Base-by-base conservation (phyloP, 495 filamentous ascomycete genomes). In the Pyronema domesticum region DNA sequence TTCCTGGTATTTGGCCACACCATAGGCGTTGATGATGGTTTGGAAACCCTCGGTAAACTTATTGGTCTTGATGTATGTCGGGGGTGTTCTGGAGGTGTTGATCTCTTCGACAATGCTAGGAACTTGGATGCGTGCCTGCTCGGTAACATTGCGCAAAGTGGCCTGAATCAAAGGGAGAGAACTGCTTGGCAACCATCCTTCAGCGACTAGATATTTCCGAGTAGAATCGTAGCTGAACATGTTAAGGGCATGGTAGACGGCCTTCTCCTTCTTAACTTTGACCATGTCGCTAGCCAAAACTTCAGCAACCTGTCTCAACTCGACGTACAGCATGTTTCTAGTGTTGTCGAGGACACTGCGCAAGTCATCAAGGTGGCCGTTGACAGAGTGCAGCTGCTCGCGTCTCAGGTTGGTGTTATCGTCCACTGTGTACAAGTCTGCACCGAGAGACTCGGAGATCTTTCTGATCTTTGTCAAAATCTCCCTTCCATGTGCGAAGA, bases 21-120 rank as follows among this genome's bases (percentile, higher is more conserved):
- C 91, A 66, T 99, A 99, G 47, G 93, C 89, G 62, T 96, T 87
- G 68, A 99, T 87, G 61, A 99, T 99, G 18, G 93, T 99, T 68
- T 99, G 91, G 74, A 99, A 99, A 14, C 78, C 91, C 61, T 93
- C 82, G 3, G 93, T 96, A 67, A 99, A 99, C 68, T 89, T 94
- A 73, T 95, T 99, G 39, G 86, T 95, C 66, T 88, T 86, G 65
- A 94, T 78, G 68, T 89, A 95, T 0, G 91, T 99, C 1, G 91
- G 91, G 36, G 91, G 91, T 9, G 86, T 95, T 73, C 94, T 96
- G 71, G 85, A 89, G 47, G 91, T 96, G 52, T 76, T 80, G 65
- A 99, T 91, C 69, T 93, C 86, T 63, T 95, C 95, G 71, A 99
- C 85, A 65, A 99, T 95, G 55, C 89, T 94, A 13, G 93, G 89